These are phyloP conservation scores for Collybia mongolica DNA, from an alignment of 768 basidiomycete species.

Conservation along the genomic window DNA sequence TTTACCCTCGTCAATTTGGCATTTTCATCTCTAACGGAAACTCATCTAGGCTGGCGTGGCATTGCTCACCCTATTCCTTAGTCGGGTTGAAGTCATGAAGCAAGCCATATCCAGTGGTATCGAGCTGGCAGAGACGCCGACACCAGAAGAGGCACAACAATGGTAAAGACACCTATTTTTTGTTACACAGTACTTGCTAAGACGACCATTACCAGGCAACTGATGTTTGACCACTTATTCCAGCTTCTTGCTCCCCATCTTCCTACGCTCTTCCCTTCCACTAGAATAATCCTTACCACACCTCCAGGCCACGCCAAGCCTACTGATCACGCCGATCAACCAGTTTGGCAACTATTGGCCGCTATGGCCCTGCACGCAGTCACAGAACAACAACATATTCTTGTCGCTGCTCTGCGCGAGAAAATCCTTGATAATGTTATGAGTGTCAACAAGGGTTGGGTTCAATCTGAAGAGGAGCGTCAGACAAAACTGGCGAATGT, in stretches of 20 bases:
- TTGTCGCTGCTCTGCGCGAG: slow-evolving; percentile 85
- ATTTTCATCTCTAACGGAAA: not conserved
- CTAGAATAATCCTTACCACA: slow-evolving; percentile 51
- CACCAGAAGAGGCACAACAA: slow-evolving; percentile 76
- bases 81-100: slow-evolving; percentile 90
- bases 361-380: slow-evolving; percentile 84
- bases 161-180: slow-evolving; percentile 38
- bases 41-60: slow-evolving; percentile 80
- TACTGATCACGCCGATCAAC: slow-evolving; percentile 76
- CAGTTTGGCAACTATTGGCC: slow-evolving; percentile 94
- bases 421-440: slow-evolving; percentile 91
- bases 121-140: slow-evolving; percentile 55
- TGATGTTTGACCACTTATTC: slow-evolving; percentile 87
- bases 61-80: slow-evolving; percentile 86
- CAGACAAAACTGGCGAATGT: slow-evolving; percentile 86
- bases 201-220: slow-evolving; percentile 55
- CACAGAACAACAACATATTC: slow-evolving; percentile 82
- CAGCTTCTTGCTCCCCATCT: slow-evolving; percentile 76
- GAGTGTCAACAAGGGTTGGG: slow-evolving; percentile 75
- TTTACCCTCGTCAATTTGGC: slow-evolving; percentile 5
- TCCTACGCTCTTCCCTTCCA: slow-evolving; percentile 85
- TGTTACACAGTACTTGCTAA: not conserved
- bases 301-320: slow-evolving; percentile 35
- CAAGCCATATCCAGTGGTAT: slow-evolving; percentile 56
- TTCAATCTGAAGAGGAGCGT: slow-evolving; percentile 69